Evolutionary conservation across 768 basidiomycete genomes (phyloP), one percentile per base, ranked within the genome.

Genomic region (Rhizopogon vesiculosus): DNA sequence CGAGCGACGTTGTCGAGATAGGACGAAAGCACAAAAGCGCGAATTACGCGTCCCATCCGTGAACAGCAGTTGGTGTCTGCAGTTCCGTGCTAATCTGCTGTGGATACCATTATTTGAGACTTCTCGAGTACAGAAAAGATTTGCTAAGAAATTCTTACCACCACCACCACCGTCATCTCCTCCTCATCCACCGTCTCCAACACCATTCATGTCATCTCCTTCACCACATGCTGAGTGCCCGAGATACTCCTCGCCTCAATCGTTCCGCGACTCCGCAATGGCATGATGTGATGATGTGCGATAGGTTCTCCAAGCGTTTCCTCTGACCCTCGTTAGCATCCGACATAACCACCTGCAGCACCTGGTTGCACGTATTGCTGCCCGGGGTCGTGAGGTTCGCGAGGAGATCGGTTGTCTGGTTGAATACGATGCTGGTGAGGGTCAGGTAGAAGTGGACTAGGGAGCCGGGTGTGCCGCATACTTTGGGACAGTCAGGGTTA

Each of bases 401-500:
- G 31, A 84, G 61, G 39, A 75, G 55, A 18, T 61, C 54, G 35
- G 55, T 61, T 18, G 77, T 78, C 46, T 75, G 56, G 50, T 80
- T 71, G 68, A 72, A 84, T 13, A 76, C 81, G 65, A 85, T 80
- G 48, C 62, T 68, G 35, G 69, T 63, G 18, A 90, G 73, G 61
- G 25, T 74, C 7, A 71, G 49, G 69, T 77, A 90, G 71, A 82
- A 87, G 69, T 89, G 87, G 9, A 86, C 79, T 60, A 91, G 69
- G 2, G 88, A 90, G 9, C 89, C 88, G n/a, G 89, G 87, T 5
- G 89, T 91, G 62, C 89, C 89, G 59, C 89, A 91, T 33, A 89
- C 80, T 54, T 88, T 79, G 19, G 86, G 81, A 65, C 89, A 91
- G 63, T 90, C 82, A 38, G 88, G 87, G 60, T 90, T 87, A 8